phyloP scores from a whole-genome alignment of 2,329 filamentous ascomycete genomes.

The Dactylellina sp. region DNA sequence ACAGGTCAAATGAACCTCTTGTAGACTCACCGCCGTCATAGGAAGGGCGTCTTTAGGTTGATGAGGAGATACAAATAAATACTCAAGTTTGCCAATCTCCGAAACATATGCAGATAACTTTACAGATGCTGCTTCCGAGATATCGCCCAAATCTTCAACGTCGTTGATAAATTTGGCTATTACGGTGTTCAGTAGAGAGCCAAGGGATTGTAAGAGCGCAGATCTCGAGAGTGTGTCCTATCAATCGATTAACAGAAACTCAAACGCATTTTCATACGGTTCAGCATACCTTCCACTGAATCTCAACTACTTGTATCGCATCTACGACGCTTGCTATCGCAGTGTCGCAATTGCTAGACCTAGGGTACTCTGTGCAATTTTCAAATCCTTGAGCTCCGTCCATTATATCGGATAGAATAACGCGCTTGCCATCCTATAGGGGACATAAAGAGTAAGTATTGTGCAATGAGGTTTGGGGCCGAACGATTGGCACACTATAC shows the following conservation, averaged over 20 bases:
- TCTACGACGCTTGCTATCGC: conserved; percentile 70
- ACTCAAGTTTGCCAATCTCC: conserved; percentile 57
- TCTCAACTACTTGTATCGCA: conserved; percentile 69
- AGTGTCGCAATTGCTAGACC: conserved; percentile 64
- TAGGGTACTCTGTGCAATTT: conserved; percentile 58
- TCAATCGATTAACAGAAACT: neutral
- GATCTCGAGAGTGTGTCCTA: conserved; percentile 58
- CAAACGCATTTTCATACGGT: neutral
- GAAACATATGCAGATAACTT: conserved; percentile 57
- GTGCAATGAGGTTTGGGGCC: neutral
- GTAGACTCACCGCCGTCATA: conserved; percentile 48
- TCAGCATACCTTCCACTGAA: conserved; percentile 54
- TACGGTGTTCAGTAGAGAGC: conserved; percentile 58
- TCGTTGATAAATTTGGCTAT: conserved; percentile 59
- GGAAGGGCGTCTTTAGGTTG: conserved; percentile 47
- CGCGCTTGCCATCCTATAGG: conserved; percentile 47
- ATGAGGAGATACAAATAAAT: conserved; percentile 48
- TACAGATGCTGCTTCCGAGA: conserved; percentile 59
- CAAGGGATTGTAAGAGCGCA: conserved; percentile 59
- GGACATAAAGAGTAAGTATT: neutral
- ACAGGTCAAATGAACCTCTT: neutral
- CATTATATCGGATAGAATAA: conserved; percentile 58
- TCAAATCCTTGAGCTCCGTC: conserved; percentile 60
- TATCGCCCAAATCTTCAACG: conserved; percentile 59
- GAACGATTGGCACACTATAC: conserved; percentile 7